phyloP scores from a whole-genome alignment of 2,329 filamentous ascomycete genomes.

The Aaosphaeria arxii region DNA sequence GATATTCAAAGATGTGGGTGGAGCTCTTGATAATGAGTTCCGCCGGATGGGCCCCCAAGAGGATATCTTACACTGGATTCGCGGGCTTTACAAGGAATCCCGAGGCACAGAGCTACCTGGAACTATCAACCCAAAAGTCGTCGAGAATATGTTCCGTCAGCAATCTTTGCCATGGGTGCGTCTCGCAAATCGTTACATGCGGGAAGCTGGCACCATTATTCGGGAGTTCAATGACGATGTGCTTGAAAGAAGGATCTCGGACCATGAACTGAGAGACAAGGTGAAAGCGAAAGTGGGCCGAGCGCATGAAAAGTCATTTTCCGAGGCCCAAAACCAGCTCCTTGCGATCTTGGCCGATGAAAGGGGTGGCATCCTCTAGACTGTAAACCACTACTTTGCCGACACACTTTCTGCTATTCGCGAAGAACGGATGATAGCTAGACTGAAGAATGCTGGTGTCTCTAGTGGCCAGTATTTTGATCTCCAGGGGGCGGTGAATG shows the following conservation, averaged over 20 bases:
- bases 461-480: background rate
- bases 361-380: background rate
- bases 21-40: background rate
- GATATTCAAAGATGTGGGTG: too few relatives aligned
- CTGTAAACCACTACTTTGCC: background rate
- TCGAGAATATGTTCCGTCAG: background rate
- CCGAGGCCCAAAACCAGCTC: background rate
- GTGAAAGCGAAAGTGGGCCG: background rate
- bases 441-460: background rate
- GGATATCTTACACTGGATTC: background rate
- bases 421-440: background rate
- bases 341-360: background rate
- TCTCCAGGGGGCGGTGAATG: too few relatives aligned
- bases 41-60: background rate
- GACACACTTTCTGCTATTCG: background rate
- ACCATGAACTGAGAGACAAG: background rate
- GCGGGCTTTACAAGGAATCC: background rate
- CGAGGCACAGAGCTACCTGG: background rate
- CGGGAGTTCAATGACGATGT: background rate
- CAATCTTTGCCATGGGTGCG: background rate
- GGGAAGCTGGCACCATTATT: background rate
- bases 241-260: background rate
- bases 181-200: background rate
- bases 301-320: too few relatives aligned
- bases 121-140: background rate